Evolutionary conservation across 306 rosid genomes (phyloP).

Genomic region (Senna siamea): DNA sequence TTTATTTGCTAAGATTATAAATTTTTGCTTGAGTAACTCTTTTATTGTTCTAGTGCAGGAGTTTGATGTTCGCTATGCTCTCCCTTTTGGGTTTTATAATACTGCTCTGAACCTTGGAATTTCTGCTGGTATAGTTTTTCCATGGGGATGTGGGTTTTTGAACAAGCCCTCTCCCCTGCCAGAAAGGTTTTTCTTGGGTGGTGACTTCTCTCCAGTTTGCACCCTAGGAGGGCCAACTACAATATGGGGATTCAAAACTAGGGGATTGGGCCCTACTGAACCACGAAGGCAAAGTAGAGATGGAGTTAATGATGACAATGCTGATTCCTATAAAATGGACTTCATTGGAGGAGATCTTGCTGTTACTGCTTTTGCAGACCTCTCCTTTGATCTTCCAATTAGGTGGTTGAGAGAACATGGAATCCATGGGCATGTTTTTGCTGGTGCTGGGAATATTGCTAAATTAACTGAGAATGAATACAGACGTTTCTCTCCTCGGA

Average conservation of each 20-base stretch:
- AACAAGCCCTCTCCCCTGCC: constrained; percentile 86
- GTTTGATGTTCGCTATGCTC: constrained; percentile 83
- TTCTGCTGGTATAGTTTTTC: constrained; percentile 78
- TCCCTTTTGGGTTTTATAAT: constrained; percentile 85
- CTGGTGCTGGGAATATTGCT: constrained; percentile 87
- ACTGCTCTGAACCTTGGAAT: constrained; percentile 89
- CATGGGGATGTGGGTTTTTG: constrained; percentile 89
- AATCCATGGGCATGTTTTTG: constrained; percentile 91
- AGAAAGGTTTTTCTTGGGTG: constrained; percentile 92
- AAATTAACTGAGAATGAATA: constrained; percentile 84
- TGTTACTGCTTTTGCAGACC: constrained; percentile 88
- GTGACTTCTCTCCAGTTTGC: constrained; percentile 95
- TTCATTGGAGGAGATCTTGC: constrained; percentile 96
- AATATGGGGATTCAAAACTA: constrained; percentile 87
- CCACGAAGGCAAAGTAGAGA: constrained; percentile 63
- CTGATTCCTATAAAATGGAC: constrained; percentile 66
- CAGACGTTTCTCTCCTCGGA: constrained; percentile 61
- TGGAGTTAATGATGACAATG: constrained; percentile 48
- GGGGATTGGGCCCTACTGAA: constrained; percentile 92
- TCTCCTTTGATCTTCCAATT: constrained; percentile 88
- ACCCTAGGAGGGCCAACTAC: constrained; percentile 82
- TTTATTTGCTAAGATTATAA: background rate
- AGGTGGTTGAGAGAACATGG: constrained; percentile 90
- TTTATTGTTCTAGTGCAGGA: constrained; percentile 60
- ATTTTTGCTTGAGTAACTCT: constrained; percentile 36